Percentiles rank a stretch among this genome's conserved stretches.
These are phyloP conservation scores for Hanseniaspora guilliermondii DNA, from an alignment of 805 yeast genomes.

Conservation along the genomic window DNA sequence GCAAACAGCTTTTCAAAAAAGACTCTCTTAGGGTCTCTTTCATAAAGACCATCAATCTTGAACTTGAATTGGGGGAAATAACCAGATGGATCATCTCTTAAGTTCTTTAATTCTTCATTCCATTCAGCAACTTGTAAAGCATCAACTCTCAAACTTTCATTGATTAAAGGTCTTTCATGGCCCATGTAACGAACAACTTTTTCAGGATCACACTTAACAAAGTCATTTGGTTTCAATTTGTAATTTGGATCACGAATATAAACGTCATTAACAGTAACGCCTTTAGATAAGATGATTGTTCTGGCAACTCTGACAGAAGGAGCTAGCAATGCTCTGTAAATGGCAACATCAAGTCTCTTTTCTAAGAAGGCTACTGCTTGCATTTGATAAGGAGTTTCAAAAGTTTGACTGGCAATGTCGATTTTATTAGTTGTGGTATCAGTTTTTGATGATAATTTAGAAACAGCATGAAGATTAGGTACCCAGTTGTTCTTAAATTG, in stretches of 20 bases:
- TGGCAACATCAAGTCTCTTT: constrained; percentile 76
- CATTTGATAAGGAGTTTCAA: constrained; percentile 66
- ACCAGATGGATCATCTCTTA: constrained; percentile 33
- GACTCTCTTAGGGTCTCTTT: constrained; percentile 27
- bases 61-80: constrained; percentile 27
- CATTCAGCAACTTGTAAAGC: constrained; percentile 59
- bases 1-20: constrained; percentile 28
- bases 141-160: constrained; percentile 56
- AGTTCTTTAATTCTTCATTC: constrained; percentile 59
- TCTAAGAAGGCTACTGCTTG: constrained; percentile 86
- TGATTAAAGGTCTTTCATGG: constrained; percentile 63
- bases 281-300: constrained; percentile 67
- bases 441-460: constrained; percentile 61
- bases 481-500: constrained; percentile 65
- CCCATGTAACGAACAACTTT: constrained; percentile 79
- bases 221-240: constrained; percentile 70
- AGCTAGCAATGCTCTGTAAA: constrained; percentile 88
- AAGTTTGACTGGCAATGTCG: constrained; percentile 36
- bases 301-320: constrained; percentile 89
- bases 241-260: constrained; percentile 67
- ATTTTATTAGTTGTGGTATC: constrained; percentile 30
- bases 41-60: constrained; percentile 11
- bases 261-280: constrained; percentile 77
- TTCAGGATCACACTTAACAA: constrained; percentile 74
- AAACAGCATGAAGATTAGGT: constrained; percentile 64